phyloP scores from a whole-genome alignment of 75 land plant genomes.

The Pinus tabuliformis region DNA sequence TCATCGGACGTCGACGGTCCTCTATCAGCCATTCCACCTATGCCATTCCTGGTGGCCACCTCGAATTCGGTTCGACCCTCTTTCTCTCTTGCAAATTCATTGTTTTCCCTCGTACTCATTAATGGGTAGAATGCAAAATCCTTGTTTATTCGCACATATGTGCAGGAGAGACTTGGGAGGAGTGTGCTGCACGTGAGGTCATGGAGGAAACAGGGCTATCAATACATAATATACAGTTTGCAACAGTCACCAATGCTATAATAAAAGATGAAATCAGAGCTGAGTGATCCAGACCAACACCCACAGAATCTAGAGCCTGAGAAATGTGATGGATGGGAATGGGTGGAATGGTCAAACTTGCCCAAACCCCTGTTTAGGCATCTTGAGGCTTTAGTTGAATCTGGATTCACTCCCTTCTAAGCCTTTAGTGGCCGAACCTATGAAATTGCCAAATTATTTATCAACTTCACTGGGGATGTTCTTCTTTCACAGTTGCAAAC shows the following conservation, averaged over 20 bases:
- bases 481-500: too few relatives aligned
- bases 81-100: background rate
- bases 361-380: slow-evolving; percentile 66
- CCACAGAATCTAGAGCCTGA: slow-evolving; percentile 73
- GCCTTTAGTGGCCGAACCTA: too few relatives aligned
- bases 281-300: slow-evolving; percentile 28
- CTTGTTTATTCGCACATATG: background rate
- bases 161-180: slow-evolving; percentile 85
- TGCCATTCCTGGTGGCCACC: slow-evolving; percentile 90
- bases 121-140: background rate
- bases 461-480: too few relatives aligned
- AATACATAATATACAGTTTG: slow-evolving; percentile 39
- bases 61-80: slow-evolving; percentile 67
- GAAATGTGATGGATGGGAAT: slow-evolving; percentile 87
- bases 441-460: too few relatives aligned
- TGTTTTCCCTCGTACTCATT: background rate
- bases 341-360: slow-evolving; percentile 73
- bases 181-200: slow-evolving; percentile 77
- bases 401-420: slow-evolving; percentile 43
- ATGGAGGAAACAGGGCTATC: slow-evolving; percentile 82
- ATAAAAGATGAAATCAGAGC: slow-evolving; percentile 33
- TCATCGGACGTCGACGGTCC: slow-evolving; percentile 61
- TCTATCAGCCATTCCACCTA: slow-evolving; percentile 53
- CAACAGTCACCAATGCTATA: slow-evolving; percentile 65
- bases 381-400: slow-evolving; percentile 37